Conservation (phyloP, 1,284 basidiomycete species). For the Hymenochaete sp. region DNA sequence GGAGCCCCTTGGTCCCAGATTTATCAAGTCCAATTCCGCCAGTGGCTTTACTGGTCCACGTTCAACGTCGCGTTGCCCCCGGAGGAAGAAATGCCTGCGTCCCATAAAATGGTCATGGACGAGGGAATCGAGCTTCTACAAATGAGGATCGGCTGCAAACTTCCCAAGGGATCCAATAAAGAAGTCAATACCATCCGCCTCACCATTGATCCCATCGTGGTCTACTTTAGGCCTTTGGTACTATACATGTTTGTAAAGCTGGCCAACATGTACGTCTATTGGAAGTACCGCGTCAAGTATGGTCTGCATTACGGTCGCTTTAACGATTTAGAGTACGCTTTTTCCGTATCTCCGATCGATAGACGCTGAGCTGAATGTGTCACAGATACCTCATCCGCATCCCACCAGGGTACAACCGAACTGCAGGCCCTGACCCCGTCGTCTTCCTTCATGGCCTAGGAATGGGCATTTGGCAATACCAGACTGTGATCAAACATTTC, state of each 20-base stretch:
- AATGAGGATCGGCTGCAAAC: slow-evolving; percentile 58
- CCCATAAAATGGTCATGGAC: slow-evolving; percentile 44
- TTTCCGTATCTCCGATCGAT: background rate
- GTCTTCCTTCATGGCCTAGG: slow-evolving; percentile 86
- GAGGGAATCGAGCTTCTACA: slow-evolving; percentile 58
- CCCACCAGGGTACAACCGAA: slow-evolving; percentile 55
- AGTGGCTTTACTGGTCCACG: slow-evolving; percentile 83
- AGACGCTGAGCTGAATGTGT: background rate
- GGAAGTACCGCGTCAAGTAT: slow-evolving; percentile 38
- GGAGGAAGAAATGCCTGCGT: slow-evolving; percentile 36
- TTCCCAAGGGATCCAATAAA: slow-evolving; percentile 57
- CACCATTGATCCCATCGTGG: slow-evolving; percentile 71
- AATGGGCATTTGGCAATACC: slow-evolving; percentile 67
- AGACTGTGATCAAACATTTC: slow-evolving; percentile 41
- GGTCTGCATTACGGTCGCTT: slow-evolving; percentile 40
- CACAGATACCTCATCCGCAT: slow-evolving; percentile 66
- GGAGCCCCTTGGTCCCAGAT: slow-evolving; percentile 69
- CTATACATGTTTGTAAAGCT: slow-evolving; percentile 59
- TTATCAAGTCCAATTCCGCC: slow-evolving; percentile 51
- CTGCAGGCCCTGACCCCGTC: slow-evolving; percentile 53
- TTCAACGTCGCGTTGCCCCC: slow-evolving; percentile 58
- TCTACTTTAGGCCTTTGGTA: slow-evolving; percentile 60
- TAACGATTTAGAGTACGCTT: slow-evolving; percentile 55
- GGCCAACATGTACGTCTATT: slow-evolving; percentile 44
- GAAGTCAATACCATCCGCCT: slow-evolving; percentile 56